Evolutionary conservation across 1,284 basidiomycete species (phyloP), one percentile per base, ranked within the genome.

Genomic region (Marasmius sp.): DNA sequence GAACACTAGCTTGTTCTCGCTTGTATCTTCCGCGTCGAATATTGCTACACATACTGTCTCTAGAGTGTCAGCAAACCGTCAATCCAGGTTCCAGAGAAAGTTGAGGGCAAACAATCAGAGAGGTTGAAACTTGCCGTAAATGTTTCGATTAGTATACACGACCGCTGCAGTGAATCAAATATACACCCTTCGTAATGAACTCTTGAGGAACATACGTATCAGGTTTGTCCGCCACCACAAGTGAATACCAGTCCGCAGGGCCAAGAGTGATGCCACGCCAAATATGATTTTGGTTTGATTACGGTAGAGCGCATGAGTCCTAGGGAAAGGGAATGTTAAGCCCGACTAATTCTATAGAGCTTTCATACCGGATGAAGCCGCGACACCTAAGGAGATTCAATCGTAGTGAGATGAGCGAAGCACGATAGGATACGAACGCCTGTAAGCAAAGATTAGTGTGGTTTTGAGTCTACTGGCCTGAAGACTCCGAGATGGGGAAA

Each of bases 1-100:
- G 6, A 83, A 77, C 4, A 82, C 78, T 16, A 54, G 36, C 2
- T n/a, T 16, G 16, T 36, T 18, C 18, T 37, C 34, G 16, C 2
- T 36, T 5, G 9, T 54, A 20, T 37, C 33, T 27, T n/a, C 5
- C 2, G 45, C 61, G n/a, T n/a, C n/a, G 34, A 84, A 83, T 20
- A 85, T 76, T 81, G 84, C 84, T 8, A 80, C 83, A 65, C 84
- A 86, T 2, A 81, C 84, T 85, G 54, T 27, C 5, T 27, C 2
- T 27, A 5, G 27, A 27, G 27, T 27, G 27, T 27, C 5, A 50
- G 8, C 39, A 27, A 27, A 27, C 27, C 5, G 27, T n/a, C 39
- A 56, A 33, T n/a, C n/a, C n/a, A n/a, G n/a, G n/a, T n/a, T n/a
- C n/a, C n/a, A n/a, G n/a, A n/a, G n/a, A n/a, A n/a, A n/a, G n/a